These are phyloP conservation scores for Phytopythium vexans DNA, from an alignment of 352 stramenopile species.

Conservation along the genomic window DNA sequence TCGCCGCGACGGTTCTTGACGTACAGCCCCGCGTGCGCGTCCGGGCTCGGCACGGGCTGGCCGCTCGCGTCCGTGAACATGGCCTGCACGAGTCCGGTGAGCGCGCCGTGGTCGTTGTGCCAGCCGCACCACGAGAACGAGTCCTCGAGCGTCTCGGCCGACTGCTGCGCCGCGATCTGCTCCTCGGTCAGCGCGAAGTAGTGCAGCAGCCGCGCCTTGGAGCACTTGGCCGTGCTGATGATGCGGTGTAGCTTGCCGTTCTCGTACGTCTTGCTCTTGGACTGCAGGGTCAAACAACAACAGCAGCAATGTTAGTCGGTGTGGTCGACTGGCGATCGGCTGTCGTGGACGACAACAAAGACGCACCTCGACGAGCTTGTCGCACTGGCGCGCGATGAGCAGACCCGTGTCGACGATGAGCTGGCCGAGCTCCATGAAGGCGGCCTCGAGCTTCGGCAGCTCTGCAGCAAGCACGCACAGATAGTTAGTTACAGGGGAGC, in stretches of 20 bases:
- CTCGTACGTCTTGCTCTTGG: conserved; percentile 73
- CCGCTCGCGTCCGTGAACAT: conserved; percentile 86
- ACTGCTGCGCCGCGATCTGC: conserved; percentile 46
- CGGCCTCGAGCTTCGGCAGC: conserved; percentile 77
- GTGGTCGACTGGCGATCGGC: too few relatives aligned
- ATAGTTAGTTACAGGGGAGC: too few relatives aligned
- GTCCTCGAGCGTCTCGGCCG: conserved; percentile 45
- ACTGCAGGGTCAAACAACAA: background rate
- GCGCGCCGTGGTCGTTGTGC: conserved; percentile 95
- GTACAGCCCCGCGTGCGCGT: conserved; percentile 89
- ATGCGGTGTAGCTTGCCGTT: conserved; percentile 84
- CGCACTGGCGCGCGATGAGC: conserved; percentile 91
- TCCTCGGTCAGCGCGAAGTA: conserved; percentile 91
- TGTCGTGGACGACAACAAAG: background rate
- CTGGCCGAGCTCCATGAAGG: conserved; percentile 90
- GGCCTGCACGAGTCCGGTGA: conserved; percentile 93
- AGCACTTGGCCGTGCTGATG: conserved; percentile 85
- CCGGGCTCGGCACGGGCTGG: conserved; percentile 61
- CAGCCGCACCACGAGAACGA: conserved; percentile 97
- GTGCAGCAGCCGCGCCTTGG: conserved; percentile 94
- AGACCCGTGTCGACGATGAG: conserved; percentile 92
- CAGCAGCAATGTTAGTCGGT: background rate
- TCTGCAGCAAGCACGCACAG: conserved; percentile 13
- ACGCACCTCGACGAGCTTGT: conserved; percentile 76
- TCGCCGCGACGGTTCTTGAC: conserved; percentile 89